phyloP scores from a whole-genome alignment of 345 rosid species.

The Aegle marmelos region DNA sequence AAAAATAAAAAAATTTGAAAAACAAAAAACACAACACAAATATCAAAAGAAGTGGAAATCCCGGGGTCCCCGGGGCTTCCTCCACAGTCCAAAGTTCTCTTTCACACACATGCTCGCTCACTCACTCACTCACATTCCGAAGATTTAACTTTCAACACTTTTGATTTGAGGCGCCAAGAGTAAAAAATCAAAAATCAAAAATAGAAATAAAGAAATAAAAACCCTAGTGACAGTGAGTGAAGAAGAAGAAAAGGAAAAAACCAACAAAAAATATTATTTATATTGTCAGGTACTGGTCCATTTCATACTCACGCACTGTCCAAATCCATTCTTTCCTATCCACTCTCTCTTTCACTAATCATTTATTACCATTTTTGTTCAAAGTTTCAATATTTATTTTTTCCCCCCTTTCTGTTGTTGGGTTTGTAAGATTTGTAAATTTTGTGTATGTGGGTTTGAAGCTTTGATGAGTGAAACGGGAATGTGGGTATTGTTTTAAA shows the following conservation, averaged over 20 bases:
- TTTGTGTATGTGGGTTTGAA: background rate
- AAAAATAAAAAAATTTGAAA: background rate
- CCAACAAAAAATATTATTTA: background rate
- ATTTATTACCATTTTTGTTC: conserved; percentile 1
- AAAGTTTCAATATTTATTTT: conserved; percentile 8
- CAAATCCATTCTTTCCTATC: background rate
- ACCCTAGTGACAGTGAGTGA: conserved; percentile 6
- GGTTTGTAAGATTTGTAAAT: background rate
- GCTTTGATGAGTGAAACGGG: conserved; percentile 7
- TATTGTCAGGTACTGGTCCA: background rate
- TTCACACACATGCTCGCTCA: background rate
- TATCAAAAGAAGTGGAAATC: background rate
- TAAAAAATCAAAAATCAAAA: background rate
- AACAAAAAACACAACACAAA: background rate
- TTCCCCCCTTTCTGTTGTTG: background rate
- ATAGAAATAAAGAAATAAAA: background rate
- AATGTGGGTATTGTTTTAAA: conserved; percentile 9
- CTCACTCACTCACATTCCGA: background rate
- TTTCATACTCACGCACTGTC: background rate
- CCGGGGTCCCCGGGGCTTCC: background rate
- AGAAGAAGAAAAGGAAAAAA: background rate
- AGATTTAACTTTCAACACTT: conserved; percentile 17
- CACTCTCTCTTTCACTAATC: background rate
- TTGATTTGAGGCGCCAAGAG: conserved; percentile 32
- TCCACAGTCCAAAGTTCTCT: no score